Percentiles rank a stretch among this genome's conserved stretches.
These are phyloP conservation scores for Boeremia lycopersici DNA, from an alignment of 2,329 filamentous ascomycete genomes.

Conservation along the genomic window DNA sequence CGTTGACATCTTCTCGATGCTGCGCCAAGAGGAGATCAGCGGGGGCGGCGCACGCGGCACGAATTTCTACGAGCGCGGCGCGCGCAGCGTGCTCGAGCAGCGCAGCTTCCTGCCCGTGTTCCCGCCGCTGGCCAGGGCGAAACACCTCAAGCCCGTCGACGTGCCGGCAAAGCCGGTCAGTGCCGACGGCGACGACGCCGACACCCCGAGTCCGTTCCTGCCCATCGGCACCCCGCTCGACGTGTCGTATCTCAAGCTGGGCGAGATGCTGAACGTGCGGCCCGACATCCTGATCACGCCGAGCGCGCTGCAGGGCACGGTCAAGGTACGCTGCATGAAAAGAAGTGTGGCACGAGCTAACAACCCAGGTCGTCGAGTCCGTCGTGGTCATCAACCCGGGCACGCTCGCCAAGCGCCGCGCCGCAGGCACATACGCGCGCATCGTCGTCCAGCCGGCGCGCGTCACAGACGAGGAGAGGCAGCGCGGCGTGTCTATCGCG, in stretches of 20 bases:
- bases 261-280: constrained; percentile 84
- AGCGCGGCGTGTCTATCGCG: constrained; percentile 61
- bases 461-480: constrained; percentile 63
- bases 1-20: constrained; percentile 82
- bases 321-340: constrained; percentile 71
- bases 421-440: constrained; percentile 82
- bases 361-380: constrained; percentile 78
- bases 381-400: constrained; percentile 92
- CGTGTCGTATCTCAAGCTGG: constrained; percentile 81
- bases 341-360: neutral
- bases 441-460: constrained; percentile 74
- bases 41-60: constrained; percentile 61
- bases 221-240: constrained; percentile 77
- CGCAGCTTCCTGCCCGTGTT: constrained; percentile 90
- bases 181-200: constrained; percentile 57
- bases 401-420: constrained; percentile 80
- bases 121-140: constrained; percentile 74
- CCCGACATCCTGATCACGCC: constrained; percentile 87
- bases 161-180: constrained; percentile 46
- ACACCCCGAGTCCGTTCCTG: constrained; percentile 47
- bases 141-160: constrained; percentile 58
- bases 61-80: constrained; percentile 72
- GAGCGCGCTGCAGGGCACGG: constrained; percentile 82
- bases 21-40: constrained; percentile 74
- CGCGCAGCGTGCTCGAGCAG: constrained; percentile 83